Base-by-base conservation (phyloP, 495 filamentous ascomycete species). In the Aspergillus nidulans region DNA sequence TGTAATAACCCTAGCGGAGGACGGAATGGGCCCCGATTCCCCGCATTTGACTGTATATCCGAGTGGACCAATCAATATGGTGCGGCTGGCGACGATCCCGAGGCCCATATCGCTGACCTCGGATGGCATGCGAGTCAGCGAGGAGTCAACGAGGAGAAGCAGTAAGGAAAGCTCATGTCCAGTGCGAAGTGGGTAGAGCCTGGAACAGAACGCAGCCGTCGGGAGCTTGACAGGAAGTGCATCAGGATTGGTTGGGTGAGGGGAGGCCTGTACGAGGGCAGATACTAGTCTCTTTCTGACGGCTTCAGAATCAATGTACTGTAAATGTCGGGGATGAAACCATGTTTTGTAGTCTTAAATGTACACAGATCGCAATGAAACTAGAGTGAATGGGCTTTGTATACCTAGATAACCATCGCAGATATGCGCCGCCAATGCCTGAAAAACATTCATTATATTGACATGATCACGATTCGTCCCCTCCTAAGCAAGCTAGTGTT, bases 401-500 rank as follows among this genome's bases (percentile, higher is more conserved):
- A 24, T 28, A 25, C 20, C 36, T 39, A 34, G 30, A 34, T 13
- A 24, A 45, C 42, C 20, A 45, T 39, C 18, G 36, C 36, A 25
- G 25, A 25, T 28, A 46, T 30, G 49, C 45, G 38, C 43, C 40
- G 40, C 45, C 47, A 51, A 30, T 40, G n/a, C 45, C 16, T 40
- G 28, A 34, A 21, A 12, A 12, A 16, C 20, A 39, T 38, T n/a
- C 25, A 52, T 42, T 20, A 56, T 39, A 34, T 21, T 34, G 19
- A 32, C 36, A 48, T 67, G 60, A 69, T 71, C 59, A 71, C 21
- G 71, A 69, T 60, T 75, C 73, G 42, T 66, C 65, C 4, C 68
- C 68, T 3, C 67, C 61, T 24, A 78, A 40, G 62, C 73, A 77
- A 20, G 67, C 59, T 49, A 76, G 32, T n/a, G 71, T 59, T 1